These are phyloP conservation scores for Phytopythium ostracodes DNA, from an alignment of 352 stramenopile genomes.

Conservation along the genomic window DNA sequence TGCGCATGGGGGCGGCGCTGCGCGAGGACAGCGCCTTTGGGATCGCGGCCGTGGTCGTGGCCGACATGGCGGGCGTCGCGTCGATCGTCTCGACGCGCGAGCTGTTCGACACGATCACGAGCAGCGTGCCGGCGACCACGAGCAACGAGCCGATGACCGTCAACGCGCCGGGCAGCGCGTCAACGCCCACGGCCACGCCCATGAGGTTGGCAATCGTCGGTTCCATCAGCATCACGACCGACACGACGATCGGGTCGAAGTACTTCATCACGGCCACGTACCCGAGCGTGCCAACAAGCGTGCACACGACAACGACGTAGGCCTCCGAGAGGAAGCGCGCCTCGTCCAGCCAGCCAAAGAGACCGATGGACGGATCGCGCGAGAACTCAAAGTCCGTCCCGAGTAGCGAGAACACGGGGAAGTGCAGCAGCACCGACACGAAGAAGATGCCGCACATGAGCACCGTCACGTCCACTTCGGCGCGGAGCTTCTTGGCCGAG, in stretches of 20 bases:
- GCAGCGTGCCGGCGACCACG: slow-evolving; percentile 61
- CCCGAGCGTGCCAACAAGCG: slow-evolving; percentile 77
- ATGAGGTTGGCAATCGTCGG: slow-evolving; percentile 75
- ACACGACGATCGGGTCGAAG: slow-evolving; percentile 88
- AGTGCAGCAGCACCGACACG: slow-evolving; percentile 59
- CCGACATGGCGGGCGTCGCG: slow-evolving; percentile 68
- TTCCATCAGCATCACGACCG: slow-evolving; percentile 88
- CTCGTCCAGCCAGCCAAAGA: slow-evolving; percentile 85
- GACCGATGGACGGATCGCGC: slow-evolving; percentile 55
- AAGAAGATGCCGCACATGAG: slow-evolving; percentile 66
- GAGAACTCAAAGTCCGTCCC: slow-evolving; percentile 69
- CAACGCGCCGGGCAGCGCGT: slow-evolving; percentile 65
- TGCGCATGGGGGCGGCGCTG: slow-evolving; percentile 7
- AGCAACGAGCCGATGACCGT: slow-evolving; percentile 60
- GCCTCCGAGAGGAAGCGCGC: slow-evolving; percentile 65
- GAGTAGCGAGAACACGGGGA: slow-evolving; percentile 59
- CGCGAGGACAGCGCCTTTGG: slow-evolving; percentile 34
- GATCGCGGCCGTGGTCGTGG: slow-evolving; percentile 32
- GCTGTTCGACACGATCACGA: slow-evolving; percentile 74
- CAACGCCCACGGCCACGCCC: slow-evolving; percentile 66
- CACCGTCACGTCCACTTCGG: slow-evolving; percentile 61
- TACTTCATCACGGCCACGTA: slow-evolving; percentile 91
- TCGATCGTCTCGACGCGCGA: slow-evolving; percentile 82
- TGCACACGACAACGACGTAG: slow-evolving; percentile 86
- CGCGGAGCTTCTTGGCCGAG: slow-evolving; percentile 62